Base-by-base conservation (phyloP, 225 moss, liverwort and hornwort species). In the Takakia lepidozioides region DNA sequence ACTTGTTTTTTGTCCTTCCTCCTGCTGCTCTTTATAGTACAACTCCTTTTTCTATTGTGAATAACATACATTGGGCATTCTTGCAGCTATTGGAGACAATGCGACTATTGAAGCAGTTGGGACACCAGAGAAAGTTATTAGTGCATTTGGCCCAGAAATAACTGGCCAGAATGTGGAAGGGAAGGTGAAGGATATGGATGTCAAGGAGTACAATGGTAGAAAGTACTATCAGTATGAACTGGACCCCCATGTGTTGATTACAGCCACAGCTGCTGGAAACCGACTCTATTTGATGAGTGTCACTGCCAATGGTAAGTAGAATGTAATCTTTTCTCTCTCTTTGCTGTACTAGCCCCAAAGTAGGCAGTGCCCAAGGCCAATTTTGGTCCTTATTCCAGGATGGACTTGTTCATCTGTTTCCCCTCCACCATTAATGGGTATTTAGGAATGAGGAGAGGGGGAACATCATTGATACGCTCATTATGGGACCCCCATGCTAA, bases 201-300 rank as follows among this genome's bases (percentile, higher is more conserved):
- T 91, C 17, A 75, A 60, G 60, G 28, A 66, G 43, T 62, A 82
- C 18, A 67, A 49, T 6, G 87, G 80, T 14, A 76, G 98, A 54
- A 98, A 76, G 14, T 98, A 98, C 43, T 98, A 98, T 55, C 70
- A 81, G 48, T 91, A 83, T 51, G 98, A 98, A 56, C 80, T 98
- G 19, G 83, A 83, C 60, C 91, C 98, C 45, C 98, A 98, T 55
- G 65, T 85, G 73, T 57, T 98, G 30, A 71, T 98, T 52, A 65
- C 80, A 38, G 98, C 91, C 17, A 85, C 87, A 36, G 91, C 91
- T 61, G 95, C 91, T 20, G 95, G 95, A 9, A 98, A 98, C 43
- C 84, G 95, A 46, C 61, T 98, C 29, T 98, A 98, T 48, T 63
- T 98, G 2, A 66, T 98, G 68, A 90, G 86, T 50, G 77, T 91